Evolutionary conservation across 225 moss, liverwort and hornwort genomes (phyloP).

Genomic region (Asterella californica): DNA sequence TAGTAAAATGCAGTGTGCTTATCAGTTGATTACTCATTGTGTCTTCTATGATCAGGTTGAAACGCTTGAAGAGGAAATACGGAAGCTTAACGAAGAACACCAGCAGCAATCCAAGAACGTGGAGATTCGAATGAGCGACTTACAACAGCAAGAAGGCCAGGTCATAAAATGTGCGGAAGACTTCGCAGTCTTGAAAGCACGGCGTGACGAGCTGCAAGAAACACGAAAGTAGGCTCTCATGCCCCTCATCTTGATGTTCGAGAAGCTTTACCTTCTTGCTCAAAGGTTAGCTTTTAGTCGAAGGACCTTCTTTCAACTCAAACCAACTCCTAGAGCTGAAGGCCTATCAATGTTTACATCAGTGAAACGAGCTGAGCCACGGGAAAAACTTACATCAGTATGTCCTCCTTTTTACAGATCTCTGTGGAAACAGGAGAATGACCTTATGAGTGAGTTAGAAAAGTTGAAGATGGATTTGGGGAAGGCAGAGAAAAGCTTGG

Average conservation of each 20-base stretch:
- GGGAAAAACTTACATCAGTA: background rate
- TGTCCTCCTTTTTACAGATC: slow-evolving; percentile 34
- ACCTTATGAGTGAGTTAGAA: slow-evolving; percentile 56
- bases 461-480: slow-evolving; percentile 61
- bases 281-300: background rate
- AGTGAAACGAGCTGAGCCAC: background rate
- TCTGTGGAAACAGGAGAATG: slow-evolving; percentile 77
- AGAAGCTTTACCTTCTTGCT: too few species aligned
- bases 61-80: slow-evolving; percentile 63
- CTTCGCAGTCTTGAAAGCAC: slow-evolving; percentile 51
- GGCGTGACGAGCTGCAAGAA: slow-evolving; percentile 71
- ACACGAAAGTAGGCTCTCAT: slow-evolving; percentile 53
- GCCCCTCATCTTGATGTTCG: background rate
- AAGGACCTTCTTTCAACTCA: background rate
- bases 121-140: slow-evolving; percentile 62
- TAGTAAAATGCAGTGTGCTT: background rate
- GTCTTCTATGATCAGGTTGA: slow-evolving; percentile 38
- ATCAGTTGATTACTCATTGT: too few species aligned
- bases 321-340: background rate
- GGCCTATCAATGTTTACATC: background rate
- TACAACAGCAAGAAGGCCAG: slow-evolving; percentile 58
- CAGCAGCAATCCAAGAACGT: slow-evolving; percentile 57
- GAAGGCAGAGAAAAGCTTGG: slow-evolving; percentile 83
- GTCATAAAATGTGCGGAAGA: slow-evolving; percentile 56
- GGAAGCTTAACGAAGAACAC: slow-evolving; percentile 65